Evolutionary conservation across 306 rosid genomes (phyloP).

Genomic region (Trichosanthes cucumerina): DNA sequence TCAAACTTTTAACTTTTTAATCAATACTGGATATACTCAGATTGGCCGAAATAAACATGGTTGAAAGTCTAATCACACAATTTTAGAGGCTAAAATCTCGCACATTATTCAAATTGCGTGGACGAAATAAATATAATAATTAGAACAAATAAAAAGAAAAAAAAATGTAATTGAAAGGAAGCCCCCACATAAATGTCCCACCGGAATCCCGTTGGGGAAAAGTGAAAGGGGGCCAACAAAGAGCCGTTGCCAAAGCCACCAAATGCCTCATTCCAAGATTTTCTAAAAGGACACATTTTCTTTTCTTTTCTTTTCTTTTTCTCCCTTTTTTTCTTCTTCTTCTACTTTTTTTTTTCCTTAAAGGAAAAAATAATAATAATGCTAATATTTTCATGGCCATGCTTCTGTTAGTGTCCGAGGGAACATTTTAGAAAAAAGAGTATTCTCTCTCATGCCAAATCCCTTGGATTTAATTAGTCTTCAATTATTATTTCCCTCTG

Average conservation of each 20-base stretch:
- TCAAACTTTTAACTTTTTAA: no score
- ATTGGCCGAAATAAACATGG: no score
- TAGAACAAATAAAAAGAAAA: neutral
- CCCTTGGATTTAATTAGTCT: neutral
- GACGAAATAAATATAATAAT: neutral
- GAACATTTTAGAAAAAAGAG: neutral
- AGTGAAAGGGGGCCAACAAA: neutral
- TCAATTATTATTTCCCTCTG: neutral
- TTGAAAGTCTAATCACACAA: neutral
- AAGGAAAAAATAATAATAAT: neutral
- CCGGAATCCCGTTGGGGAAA: neutral
- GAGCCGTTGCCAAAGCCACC: conserved; percentile 4
- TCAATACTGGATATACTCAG: no score
- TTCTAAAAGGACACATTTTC: neutral
- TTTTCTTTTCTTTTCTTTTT: neutral
- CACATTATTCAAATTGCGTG: neutral
- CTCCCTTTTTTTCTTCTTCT: neutral
- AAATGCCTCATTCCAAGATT: neutral
- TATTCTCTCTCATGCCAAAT: neutral
- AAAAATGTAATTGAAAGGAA: neutral
- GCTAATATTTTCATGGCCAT: neutral
- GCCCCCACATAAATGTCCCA: neutral
- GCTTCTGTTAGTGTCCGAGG: conserved; percentile 5
- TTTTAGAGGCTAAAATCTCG: neutral
- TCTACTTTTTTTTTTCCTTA: neutral